Percentiles rank a stretch among this genome's conserved stretches.
phyloP scores from a whole-genome alignment of 306 rosid species.

The Pueraria montana region DNA sequence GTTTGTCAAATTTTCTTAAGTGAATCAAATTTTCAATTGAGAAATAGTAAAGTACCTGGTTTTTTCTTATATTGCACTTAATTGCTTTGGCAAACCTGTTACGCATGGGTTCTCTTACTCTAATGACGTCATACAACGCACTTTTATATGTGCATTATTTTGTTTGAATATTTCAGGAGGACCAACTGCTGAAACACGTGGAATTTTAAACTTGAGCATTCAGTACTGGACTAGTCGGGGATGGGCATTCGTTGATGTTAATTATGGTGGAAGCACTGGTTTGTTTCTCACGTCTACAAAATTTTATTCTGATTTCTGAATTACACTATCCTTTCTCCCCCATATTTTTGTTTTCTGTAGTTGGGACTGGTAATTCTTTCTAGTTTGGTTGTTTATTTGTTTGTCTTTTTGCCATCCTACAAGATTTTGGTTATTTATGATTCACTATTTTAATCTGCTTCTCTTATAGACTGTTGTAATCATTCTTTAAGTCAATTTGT shows the following conservation, averaged over 20 bases:
- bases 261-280: slow-evolving; percentile 99
- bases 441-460: background rate
- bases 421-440: background rate
- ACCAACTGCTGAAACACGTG: slow-evolving; percentile 89
- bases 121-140: background rate
- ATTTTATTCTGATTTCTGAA: slow-evolving; percentile 21
- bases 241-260: slow-evolving; percentile 92
- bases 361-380: background rate
- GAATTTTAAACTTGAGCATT: slow-evolving; percentile 73
- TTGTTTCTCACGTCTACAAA: slow-evolving; percentile 52
- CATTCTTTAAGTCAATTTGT: slow-evolving; percentile 8
- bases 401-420: background rate
- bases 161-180: slow-evolving; percentile 77
- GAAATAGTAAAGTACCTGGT: background rate
- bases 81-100: slow-evolving; percentile 25
- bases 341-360: background rate
- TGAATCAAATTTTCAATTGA: slow-evolving; percentile 16
- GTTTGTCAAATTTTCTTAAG: slow-evolving; percentile 16
- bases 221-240: slow-evolving; percentile 98
- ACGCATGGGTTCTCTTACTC: background rate
- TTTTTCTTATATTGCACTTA: slow-evolving; percentile 17
- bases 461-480: background rate
- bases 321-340: background rate
- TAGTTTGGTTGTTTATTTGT: background rate
- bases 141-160: slow-evolving; percentile 2